Conservation (phyloP, 352 stramenopile genomes). For the Globisporangium uncinulatum region DNA sequence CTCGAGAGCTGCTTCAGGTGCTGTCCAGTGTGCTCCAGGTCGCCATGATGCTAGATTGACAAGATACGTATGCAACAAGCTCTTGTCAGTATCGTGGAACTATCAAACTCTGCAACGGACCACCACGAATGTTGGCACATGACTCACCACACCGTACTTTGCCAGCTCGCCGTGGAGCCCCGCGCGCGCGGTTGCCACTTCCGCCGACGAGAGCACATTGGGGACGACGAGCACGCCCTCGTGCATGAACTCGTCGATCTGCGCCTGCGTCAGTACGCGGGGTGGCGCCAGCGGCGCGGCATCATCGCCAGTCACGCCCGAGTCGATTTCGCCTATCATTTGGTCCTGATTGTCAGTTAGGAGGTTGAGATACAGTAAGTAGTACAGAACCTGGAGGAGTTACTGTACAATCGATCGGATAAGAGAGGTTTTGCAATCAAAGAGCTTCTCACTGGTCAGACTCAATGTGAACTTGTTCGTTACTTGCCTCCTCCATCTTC, state of each 20-base stretch:
- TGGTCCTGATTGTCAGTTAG: no score
- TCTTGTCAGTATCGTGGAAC: no score
- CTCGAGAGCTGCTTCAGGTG: constrained; percentile 81
- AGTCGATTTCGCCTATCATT: constrained; percentile 11
- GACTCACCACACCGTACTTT: constrained; percentile 66
- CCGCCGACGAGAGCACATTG: constrained; percentile 51
- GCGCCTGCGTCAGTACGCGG: constrained; percentile 36
- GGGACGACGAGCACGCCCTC: constrained; percentile 72
- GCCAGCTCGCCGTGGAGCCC: constrained; percentile 61
- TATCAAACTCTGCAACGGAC: no score
- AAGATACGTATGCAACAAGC: not conserved
- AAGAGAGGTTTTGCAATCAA: no score
- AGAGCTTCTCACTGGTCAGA: no score
- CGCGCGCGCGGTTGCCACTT: constrained; percentile 44
- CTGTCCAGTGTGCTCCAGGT: constrained; percentile 54
- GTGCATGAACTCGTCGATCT: constrained; percentile 59
- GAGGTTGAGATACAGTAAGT: no score
- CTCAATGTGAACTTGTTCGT: no score
- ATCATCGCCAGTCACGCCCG: constrained; percentile 13
- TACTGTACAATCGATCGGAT: no score
- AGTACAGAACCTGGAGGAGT: no score
- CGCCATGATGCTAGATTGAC: constrained; percentile 39
- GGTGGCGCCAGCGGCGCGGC: constrained; percentile 15
- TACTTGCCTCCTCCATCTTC: no score
- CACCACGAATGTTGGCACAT: no score